phyloP scores from a whole-genome alignment of 2,329 filamentous ascomycete genomes.

The Colletotrichum somersetense region DNA sequence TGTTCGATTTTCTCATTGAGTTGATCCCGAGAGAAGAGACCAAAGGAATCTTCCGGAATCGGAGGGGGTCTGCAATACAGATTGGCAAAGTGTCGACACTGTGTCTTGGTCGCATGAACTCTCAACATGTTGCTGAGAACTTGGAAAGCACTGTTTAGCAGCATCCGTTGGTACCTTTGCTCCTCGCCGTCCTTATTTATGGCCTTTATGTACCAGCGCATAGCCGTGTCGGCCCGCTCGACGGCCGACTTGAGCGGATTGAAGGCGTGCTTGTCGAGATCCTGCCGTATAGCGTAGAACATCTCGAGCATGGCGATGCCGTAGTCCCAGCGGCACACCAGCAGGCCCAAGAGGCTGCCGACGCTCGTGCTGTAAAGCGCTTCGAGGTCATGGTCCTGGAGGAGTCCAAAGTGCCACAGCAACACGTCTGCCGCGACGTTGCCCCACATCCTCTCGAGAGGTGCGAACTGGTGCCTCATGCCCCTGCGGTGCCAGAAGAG shows the following conservation, averaged over 20 bases:
- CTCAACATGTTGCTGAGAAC: background rate
- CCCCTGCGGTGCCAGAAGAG: constrained; percentile 9
- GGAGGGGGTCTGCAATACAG: background rate
- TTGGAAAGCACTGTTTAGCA: background rate
- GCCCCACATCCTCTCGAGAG: constrained; percentile 20
- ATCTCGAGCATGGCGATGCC: background rate
- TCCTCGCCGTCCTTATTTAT: background rate
- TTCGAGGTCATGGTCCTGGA: constrained; percentile 9
- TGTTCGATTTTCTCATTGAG: background rate
- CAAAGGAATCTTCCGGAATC: background rate
- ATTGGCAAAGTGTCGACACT: background rate
- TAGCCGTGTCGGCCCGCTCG: constrained; percentile 6
- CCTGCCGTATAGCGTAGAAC: background rate
- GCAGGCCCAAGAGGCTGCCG: background rate
- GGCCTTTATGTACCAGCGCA: constrained; percentile 3
- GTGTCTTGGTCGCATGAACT: background rate
- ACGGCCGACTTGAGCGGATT: constrained; percentile 7
- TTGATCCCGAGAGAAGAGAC: background rate
- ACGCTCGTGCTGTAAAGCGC: constrained; percentile 2
- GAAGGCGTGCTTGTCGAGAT: constrained; percentile 7
- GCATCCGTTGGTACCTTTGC: background rate
- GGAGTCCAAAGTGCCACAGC: background rate
- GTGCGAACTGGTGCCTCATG: constrained; percentile 5
- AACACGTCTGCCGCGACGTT: constrained; percentile 5
- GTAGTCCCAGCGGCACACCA: background rate